These are phyloP conservation scores for Neoboletus magnificus DNA, from an alignment of 768 basidiomycete genomes.

Conservation along the genomic window DNA sequence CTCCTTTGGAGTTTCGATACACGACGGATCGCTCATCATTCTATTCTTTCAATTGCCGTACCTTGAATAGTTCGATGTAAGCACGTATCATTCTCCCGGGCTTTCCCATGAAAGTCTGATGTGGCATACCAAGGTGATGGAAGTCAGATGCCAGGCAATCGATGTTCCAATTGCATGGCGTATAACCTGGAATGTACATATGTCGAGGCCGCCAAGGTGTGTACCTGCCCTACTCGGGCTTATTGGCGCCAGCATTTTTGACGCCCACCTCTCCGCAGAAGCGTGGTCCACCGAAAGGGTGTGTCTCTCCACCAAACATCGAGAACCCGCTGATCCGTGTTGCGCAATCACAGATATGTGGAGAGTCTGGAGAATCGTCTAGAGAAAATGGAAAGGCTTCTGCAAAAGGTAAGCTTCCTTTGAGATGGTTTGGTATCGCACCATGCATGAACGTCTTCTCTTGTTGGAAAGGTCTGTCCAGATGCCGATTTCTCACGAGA, in stretches of 20 bases:
- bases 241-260: neutral
- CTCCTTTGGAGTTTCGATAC: neutral
- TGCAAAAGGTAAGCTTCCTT: conserved; percentile 42
- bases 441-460: neutral
- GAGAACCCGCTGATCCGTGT: neutral
- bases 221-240: neutral
- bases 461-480: conserved; percentile 54
- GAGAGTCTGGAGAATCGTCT: conserved; percentile 60
- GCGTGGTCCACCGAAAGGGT: conserved; percentile 40
- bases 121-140: conserved; percentile 50
- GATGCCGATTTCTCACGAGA: conserved; percentile 60
- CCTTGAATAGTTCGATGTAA: conserved; percentile 24
- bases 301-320: neutral
- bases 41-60: neutral
- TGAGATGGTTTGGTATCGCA: neutral
- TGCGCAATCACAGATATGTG: conserved; percentile 45
- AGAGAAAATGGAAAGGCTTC: conserved; percentile 61
- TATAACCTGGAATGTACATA: conserved; percentile 53
- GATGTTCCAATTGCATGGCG: conserved; percentile 55
- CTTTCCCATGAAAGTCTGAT: neutral
- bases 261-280: conserved; percentile 27
- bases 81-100: conserved; percentile 1
- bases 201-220: conserved; percentile 51
- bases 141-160: conserved; percentile 50
- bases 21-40: neutral